Base-by-base conservation (phyloP, 2,329 filamentous ascomycete genomes). In the Camillea tinctor region DNA sequence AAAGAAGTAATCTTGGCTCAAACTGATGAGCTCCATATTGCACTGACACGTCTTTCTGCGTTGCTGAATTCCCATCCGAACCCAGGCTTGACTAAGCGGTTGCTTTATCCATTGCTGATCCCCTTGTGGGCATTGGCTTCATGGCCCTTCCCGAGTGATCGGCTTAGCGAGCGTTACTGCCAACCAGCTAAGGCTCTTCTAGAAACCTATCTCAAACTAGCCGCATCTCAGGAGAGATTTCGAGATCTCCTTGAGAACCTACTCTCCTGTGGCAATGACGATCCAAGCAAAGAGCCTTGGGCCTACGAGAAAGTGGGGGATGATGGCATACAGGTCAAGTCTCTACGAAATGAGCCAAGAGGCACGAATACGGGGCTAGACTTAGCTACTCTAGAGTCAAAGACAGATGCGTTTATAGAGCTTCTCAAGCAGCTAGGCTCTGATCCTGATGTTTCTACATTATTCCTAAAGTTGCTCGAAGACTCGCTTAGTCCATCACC, bases 11-110 rank as follows among this genome's bases (percentile, higher is more conserved):
- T 82, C 0, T 61, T 89, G 9, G 80, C 87, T 17, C 63, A 75
- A 5, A 73, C 81, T 3, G 67, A 75, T 1, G 75, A 81, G 1
- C 72, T 91, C 4, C 75, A 77, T 19, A 71, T 71, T 36, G 81
- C 85, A 1, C 69, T 92, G 2, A 77, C 75, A 30, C 80, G 88
- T 17, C 72, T 92, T 0, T 79, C 78, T 40, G 77, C 80, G 0
- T 73, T 92, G 1, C 71, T 87, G 1, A 77, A 83, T 20, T 88
- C 87, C 0, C 88, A 89, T 67, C 87, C 88, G 0, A 88, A 90
- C 58, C 85, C 88, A 0, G 87, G 87, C 0, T 74, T 91, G 9
- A 83, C 86, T 51, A 86, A 81, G 63, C 79, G 89, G 55, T 75
- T 92, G 0, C 72, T 91, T 2, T 76, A 78, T 2, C 84, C 84